Base-by-base conservation (phyloP, 208 protist species). In the Porcisia deanei region DNA sequence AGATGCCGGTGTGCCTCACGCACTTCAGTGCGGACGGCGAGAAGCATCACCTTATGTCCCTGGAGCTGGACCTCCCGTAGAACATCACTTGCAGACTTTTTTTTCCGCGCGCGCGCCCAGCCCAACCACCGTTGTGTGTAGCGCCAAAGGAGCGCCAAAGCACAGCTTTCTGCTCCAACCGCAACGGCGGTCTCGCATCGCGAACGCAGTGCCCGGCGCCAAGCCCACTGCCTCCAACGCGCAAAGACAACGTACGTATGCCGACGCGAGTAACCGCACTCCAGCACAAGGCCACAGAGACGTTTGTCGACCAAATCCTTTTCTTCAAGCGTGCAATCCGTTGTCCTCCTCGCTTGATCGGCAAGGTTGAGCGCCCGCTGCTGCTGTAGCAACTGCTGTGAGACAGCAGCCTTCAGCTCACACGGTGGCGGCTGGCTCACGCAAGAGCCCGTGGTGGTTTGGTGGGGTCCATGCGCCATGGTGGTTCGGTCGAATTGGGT, bases 391-490 rank as follows among this genome's bases (percentile, higher is more conserved):
- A 72, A 16, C 43, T 71, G 60, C 52, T 82, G 54, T 5, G 79
- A 78, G 34, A 84, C 72, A 0, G 86, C 77, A 3, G 79, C 69
- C 45, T 79, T 77, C 55, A 88, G 69, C 74, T 90, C 86, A 18
- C 77, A 83, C 72, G 83, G 57, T 9, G 86, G 88, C 0, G 83
- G 83, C 73, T 87, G 83, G 52, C 86, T 83, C 2, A 90, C 73
- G 16, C 74, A 75, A 53, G 86, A 84, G 67, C 80, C 80, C 34
- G 81, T 79, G 54, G 71, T 66, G 8, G 76, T 82, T 14, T 75
- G 71, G 34, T 78, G 69, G 5, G 86, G 77, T 5, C 83, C 86
- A 59, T 90, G 83, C 14, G 82, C 79, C 67, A 75, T 65, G 37
- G 75, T 85, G 5, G 75, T 81, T 18, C 76, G 70, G 63, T 87